Conservation (phyloP, 148 eudicot species). For the Amaranthus palmeri region DNA sequence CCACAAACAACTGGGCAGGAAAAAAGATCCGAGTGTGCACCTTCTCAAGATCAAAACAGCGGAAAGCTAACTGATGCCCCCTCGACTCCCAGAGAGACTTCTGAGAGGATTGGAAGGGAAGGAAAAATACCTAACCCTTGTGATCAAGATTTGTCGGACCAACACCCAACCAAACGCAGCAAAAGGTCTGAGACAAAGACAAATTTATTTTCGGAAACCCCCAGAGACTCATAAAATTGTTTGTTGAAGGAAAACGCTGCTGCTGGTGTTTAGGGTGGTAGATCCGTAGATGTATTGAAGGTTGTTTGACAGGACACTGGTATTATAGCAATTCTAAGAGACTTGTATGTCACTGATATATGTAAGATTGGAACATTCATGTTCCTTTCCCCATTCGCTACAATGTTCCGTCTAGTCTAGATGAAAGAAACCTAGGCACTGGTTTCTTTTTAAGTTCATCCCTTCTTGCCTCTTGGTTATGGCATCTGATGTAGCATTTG, state of each 20-base stretch:
- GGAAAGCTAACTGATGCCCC: slow-evolving; percentile 22
- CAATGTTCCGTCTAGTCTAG: too few relatives aligned
- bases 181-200: slow-evolving; percentile 32
- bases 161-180: slow-evolving; percentile 43
- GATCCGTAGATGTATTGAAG: too few relatives aligned
- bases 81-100: slow-evolving; percentile 28
- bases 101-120: slow-evolving; percentile 29
- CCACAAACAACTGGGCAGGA: slow-evolving; percentile 14
- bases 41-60: slow-evolving; percentile 20
- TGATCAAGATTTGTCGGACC: slow-evolving; percentile 24
- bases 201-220: slow-evolving; percentile 20
- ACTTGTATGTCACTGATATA: slow-evolving; percentile 2
- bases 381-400: too few relatives aligned
- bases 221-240: background rate
- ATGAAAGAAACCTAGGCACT: background rate
- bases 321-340: too few relatives aligned
- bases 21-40: slow-evolving; percentile 5
- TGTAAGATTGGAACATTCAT: too few relatives aligned
- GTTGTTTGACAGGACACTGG: too few relatives aligned
- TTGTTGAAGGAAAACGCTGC: background rate
- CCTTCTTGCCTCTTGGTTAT: background rate
- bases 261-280: background rate
- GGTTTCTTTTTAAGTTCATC: slow-evolving; percentile 9
- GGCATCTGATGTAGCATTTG: slow-evolving; percentile 1
- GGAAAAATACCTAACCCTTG: slow-evolving; percentile 18